Evolutionary conservation across 306 rosid species (phyloP), one percentile per base, ranked within the genome.

Genomic region (Quillaja saponaria): DNA sequence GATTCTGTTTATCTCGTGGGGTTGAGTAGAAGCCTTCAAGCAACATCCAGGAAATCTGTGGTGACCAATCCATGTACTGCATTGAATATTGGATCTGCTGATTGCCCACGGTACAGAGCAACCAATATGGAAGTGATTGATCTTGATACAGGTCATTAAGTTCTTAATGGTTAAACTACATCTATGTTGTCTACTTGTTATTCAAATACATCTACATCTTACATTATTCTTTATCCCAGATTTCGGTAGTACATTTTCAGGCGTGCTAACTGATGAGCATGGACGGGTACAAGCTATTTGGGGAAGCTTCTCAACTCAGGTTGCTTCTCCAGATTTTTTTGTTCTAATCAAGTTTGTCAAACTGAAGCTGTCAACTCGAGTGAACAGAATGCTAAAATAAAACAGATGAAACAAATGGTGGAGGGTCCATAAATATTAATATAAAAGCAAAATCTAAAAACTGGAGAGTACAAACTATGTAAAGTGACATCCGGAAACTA

Each of bases 251-350:
- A 49, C 96, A 59, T 88, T 92, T 77, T 88, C 98, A 50, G 98
- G 98, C 58, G 98, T 82, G 60, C 81, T 92, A 49, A 82, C 95
- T 7, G 96, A 92, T 40, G 98, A 88, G 84, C 85, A 71, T 49
- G 98, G 96, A 73, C 86, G 88, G 80, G 96, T 92, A 69, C 92
- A 77, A 79, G 96, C 98, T 57, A 71, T 92, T 64, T 92, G 98
- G 98, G 98, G 95, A 81, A 92, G 96, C 91, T 92, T 92, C 81
- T 92, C 98, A 21, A 88, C 94, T 73, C 98, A 92, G 96, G 98
- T 92, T 81, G 7, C 44, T 39, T 2, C 44, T 39, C 40, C 7
- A 39, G 13, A 39, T 39, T 2, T 7, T 25, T 2, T 2, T 25
- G n/a, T 25, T 25, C 2, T 25, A 25, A 25, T 25, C 4, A 25